Evolutionary conservation across 768 basidiomycete species (phyloP).

Genomic region (Tephrocybe sp.): DNA sequence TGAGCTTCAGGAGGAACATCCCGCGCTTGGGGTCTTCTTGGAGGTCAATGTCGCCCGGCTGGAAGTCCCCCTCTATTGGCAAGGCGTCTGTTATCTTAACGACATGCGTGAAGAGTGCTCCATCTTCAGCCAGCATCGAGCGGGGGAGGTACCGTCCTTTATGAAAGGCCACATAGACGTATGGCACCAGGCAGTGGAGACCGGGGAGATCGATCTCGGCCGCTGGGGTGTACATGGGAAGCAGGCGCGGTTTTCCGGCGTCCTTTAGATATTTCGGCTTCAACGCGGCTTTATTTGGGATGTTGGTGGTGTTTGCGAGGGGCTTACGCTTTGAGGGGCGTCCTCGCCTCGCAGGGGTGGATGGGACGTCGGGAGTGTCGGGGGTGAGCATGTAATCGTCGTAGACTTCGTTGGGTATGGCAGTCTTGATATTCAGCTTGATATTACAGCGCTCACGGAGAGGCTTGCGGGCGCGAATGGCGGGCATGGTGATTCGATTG

Average conservation of each 20-base stretch:
- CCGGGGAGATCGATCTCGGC: conserved; percentile 7
- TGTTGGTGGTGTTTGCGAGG: conserved; percentile 5
- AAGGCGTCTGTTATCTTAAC: conserved; percentile 19
- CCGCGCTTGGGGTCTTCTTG: conserved; percentile 15
- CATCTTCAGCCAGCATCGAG: conserved; percentile 16
- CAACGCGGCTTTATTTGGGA: background rate
- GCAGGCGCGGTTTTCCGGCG: conserved; percentile 8
- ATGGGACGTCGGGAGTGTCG: background rate
- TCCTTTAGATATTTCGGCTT: background rate
- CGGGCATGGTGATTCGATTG: conserved; percentile 17
- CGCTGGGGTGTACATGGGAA: conserved; percentile 13
- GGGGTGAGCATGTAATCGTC: background rate
- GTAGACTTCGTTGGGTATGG: conserved; percentile 12
- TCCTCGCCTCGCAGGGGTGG: background rate
- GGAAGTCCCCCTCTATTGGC: background rate
- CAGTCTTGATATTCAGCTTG: conserved; percentile 19
- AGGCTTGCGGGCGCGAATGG: conserved; percentile 14
- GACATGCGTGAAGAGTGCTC: conserved; percentile 24
- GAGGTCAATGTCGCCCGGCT: conserved; percentile 10
- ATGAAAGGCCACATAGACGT: conserved; percentile 21
- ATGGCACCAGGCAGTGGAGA: conserved; percentile 23
- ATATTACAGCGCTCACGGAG: conserved; percentile 27
- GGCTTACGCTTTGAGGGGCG: conserved; percentile 8
- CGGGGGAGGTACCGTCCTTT: conserved; percentile 12
- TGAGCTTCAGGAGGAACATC: conserved; percentile 15